These are phyloP conservation scores for Malassezia brasiliensis DNA, from an alignment of 1,284 basidiomycete species.

Conservation along the genomic window DNA sequence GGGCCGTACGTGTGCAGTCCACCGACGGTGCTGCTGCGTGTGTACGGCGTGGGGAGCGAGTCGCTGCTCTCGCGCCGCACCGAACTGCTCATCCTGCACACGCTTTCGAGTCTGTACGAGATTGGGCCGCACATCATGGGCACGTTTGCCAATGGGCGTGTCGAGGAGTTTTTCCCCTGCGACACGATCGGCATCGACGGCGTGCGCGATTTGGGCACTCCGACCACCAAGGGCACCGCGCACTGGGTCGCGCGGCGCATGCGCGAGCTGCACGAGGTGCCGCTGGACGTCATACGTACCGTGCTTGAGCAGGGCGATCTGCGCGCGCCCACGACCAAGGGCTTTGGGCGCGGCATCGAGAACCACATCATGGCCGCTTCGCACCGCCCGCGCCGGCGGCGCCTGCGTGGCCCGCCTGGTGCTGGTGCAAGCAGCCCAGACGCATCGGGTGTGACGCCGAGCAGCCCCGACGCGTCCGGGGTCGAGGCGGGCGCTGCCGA, in stretches of 20 bases:
- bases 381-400: conserved; percentile 29
- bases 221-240: conserved; percentile 31
- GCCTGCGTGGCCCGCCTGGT: neutral
- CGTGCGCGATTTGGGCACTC: conserved; percentile 36
- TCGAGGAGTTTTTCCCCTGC: conserved; percentile 45
- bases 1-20: neutral
- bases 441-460: neutral
- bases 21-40: conserved; percentile 40
- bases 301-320: conserved; percentile 46
- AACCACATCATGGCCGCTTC: conserved; percentile 43
- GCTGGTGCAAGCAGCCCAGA: neutral
- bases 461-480: neutral
- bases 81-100: conserved; percentile 45
- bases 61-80: conserved; percentile 38
- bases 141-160: conserved; percentile 45
- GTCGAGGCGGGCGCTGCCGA: neutral
- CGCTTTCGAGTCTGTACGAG: conserved; percentile 43
- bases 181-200: conserved; percentile 38
- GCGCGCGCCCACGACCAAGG: conserved; percentile 27
- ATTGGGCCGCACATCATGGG: conserved; percentile 47
- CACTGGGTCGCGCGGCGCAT: conserved; percentile 46
- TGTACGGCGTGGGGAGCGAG: conserved; percentile 42
- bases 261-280: conserved; percentile 46
- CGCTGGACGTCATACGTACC: conserved; percentile 42
- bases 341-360: conserved; percentile 45